Base-by-base conservation (phyloP, 2,329 filamentous ascomycete genomes). In the Amauroascus niger region DNA sequence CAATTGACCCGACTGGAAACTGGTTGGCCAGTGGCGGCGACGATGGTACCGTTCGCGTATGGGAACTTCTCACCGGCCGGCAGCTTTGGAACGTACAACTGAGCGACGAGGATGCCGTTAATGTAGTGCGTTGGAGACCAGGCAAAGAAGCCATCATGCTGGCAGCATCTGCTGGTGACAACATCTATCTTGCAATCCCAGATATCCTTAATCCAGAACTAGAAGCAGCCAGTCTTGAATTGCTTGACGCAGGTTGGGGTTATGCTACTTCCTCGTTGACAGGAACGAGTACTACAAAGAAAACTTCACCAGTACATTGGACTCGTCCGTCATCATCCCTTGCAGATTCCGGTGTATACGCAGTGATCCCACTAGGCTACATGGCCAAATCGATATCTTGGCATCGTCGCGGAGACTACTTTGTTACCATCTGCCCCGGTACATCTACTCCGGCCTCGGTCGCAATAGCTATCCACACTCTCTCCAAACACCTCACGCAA, bases 401-500 rank as follows among this genome's bases (percentile, higher is more conserved):
- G 89, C 94, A 98, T 71, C 81, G 91, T 55, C 83, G 87, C 57
- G 93, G 93, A 62, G 91, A 97, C 68, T 96, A 96, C 74, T 85
- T 98, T 65, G 85, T 88, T 61, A 94, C 90, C 0, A 88, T 96
- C 20, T 94, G 88, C 48, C 89, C 93, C 13, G 71, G 70, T 7
- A 68, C 72, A 28, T 73, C 71, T n/a, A 74, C 72, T 0, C 72
- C 72, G 1, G 71, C 71, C 20, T 74, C 71, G 3, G 65, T 72
- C 48, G 88, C 93, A 3, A 88, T 98, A 51, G 85, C 88, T 52
- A 95, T 98, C 58, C 93, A 98, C 73, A 96, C 91, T 0, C 76
- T 98, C 57, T 93, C 87, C 54, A 95, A 95, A 70, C 93, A 98
- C 71, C 79, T 91, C 44, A 96, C 89, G 2, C 93, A 98, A 70